Percentiles rank a stretch among this genome's conserved stretches.
Conservation (phyloP, 2,329 filamentous ascomycete genomes). For the Aureobasidium sp. region DNA sequence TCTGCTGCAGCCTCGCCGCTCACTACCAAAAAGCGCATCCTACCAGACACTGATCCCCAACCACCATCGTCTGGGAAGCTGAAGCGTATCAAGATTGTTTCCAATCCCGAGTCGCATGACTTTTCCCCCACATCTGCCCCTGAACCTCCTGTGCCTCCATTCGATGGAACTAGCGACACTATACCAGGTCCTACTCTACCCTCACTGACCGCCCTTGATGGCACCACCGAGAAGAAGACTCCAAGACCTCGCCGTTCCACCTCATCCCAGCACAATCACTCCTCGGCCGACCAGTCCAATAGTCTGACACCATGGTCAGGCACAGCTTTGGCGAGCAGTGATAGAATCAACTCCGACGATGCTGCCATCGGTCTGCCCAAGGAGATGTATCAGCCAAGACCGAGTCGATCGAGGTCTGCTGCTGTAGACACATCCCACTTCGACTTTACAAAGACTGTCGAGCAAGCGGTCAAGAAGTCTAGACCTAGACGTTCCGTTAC, state of each 20-base stretch:
- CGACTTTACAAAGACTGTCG: constrained; percentile 22
- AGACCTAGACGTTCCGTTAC: constrained; percentile 35
- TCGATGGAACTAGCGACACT: constrained; percentile 7
- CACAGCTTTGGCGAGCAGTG: constrained; percentile 15
- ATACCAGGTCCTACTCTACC: constrained; percentile 9
- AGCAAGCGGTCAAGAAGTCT: constrained; percentile 29
- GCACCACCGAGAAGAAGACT: neutral
- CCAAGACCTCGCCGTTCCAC: neutral
- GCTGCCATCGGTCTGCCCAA: constrained; percentile 31
- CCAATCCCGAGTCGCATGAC: neutral
- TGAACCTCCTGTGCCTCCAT: neutral
- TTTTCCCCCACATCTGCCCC: neutral
- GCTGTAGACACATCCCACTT: constrained; percentile 20
- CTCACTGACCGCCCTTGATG: neutral
- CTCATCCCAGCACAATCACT: neutral
- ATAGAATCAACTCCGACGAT: constrained; percentile 27
- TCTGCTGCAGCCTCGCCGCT: neutral
- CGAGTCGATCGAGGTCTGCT: constrained; percentile 27
- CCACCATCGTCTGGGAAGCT: constrained; percentile 12
- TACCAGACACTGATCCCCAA: neutral
- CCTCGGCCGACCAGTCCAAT: neutral
- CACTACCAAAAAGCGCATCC: neutral
- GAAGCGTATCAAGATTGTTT: constrained; percentile 13
- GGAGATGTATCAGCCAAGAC: constrained; percentile 35
- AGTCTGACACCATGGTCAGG: constrained; percentile 13